phyloP scores from a whole-genome alignment of 1,139 yeast genomes.

The Blastobotrys capitulatus region DNA sequence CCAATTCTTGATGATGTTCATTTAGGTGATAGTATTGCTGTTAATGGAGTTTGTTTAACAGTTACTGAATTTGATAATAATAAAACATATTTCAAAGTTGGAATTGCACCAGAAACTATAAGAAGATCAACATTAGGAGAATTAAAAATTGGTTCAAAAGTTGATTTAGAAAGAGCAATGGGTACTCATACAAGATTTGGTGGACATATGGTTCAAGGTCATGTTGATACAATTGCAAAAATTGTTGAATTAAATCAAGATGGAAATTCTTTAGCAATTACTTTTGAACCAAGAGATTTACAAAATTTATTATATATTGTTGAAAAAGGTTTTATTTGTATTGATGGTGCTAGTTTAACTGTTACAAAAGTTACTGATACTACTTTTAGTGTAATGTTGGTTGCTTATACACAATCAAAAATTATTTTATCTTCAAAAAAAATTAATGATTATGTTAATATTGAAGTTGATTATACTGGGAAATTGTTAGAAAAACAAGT shows the following conservation, averaged over 20 bases:
- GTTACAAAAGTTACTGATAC: slow-evolving; percentile 67
- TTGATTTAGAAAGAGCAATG: slow-evolving; percentile 90
- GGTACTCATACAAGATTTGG: slow-evolving; percentile 80
- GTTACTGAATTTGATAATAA: slow-evolving; percentile 65
- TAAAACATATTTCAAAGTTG: slow-evolving; percentile 63
- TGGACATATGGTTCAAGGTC: slow-evolving; percentile 97
- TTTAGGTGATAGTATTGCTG: slow-evolving; percentile 86
- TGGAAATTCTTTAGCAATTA: slow-evolving; percentile 73
- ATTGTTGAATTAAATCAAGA: slow-evolving; percentile 54
- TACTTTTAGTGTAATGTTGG: slow-evolving; percentile 81
- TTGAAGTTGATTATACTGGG: slow-evolving; percentile 93
- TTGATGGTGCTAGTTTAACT: slow-evolving; percentile 94
- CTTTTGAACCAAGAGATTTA: slow-evolving; percentile 64
- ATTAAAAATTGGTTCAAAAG: slow-evolving; percentile 52
- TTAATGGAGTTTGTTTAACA: slow-evolving; percentile 87
- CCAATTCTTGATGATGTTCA: slow-evolving; percentile 72
- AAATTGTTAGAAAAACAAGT: slow-evolving; percentile 88
- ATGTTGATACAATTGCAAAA: slow-evolving; percentile 81
- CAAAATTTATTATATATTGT: slow-evolving; percentile 70
- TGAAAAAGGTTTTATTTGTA: slow-evolving; percentile 85
- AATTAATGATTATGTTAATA: slow-evolving; percentile 65
- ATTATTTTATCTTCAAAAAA: slow-evolving; percentile 66
- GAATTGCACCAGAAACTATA: slow-evolving; percentile 89
- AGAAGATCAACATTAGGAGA: slow-evolving; percentile 71
- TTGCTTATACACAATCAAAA: slow-evolving; percentile 81